Conservation (phyloP, 2,329 filamentous ascomycete species). For the Aspergillus fumigatiaffinis region DNA sequence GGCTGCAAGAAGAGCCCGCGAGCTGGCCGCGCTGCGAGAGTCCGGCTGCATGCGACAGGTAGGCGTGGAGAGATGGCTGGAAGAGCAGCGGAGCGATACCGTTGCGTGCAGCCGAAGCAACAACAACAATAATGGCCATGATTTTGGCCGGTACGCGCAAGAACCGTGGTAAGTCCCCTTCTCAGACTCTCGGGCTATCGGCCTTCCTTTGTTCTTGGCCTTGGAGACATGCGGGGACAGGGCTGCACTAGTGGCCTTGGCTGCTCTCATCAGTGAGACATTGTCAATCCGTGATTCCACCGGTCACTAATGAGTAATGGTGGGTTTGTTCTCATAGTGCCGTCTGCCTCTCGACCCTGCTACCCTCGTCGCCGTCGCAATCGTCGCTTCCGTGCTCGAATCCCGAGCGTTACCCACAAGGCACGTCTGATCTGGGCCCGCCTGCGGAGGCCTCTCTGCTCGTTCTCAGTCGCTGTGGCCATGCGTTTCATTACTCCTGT, state of each 20-base stretch:
- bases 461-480: conserved; percentile 26
- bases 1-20: conserved; percentile 8
- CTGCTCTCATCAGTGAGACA: neutral
- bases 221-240: conserved; percentile 16
- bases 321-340: conserved; percentile 14
- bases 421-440: neutral
- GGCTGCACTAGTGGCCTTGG: conserved; percentile 17
- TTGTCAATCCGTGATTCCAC: neutral
- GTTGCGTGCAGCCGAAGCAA: neutral
- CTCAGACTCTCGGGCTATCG: neutral
- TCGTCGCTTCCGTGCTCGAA: conserved; percentile 7
- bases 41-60: conserved; percentile 14
- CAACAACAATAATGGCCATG: conserved; percentile 5
- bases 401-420: conserved; percentile 1
- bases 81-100: conserved; percentile 12
- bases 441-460: conserved; percentile 7
- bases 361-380: conserved; percentile 11
- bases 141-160: conserved; percentile 18
- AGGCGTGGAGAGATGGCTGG: conserved; percentile 26
- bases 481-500: conserved; percentile 28
- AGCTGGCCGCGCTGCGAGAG: conserved; percentile 10
- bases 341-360: conserved; percentile 26
- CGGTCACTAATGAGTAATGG: conserved; percentile 8
- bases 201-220: conserved; percentile 13
- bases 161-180: conserved; percentile 26